Conservation (phyloP, 345 rosid species). For the Melaleuca alternifolia region DNA sequence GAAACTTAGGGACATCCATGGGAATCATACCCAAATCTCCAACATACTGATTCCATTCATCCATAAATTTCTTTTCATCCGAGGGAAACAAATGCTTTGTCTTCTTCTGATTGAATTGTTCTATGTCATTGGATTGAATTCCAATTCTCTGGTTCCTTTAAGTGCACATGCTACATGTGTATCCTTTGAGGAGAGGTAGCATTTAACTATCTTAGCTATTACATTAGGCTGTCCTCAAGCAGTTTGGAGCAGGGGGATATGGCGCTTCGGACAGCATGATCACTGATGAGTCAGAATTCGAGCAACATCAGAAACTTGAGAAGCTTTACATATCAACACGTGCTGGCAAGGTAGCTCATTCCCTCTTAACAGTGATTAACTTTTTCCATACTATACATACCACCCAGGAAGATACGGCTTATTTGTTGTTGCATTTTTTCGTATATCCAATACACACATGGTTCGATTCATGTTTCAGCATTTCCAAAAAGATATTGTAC, state of each 20-base stretch:
- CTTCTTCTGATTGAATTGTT: not conserved
- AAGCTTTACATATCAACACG: constrained; percentile 91
- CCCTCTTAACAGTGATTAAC: not conserved
- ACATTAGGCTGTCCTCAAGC: constrained; percentile 77
- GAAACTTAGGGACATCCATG: not conserved
- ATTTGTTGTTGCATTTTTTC: not conserved
- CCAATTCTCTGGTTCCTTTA: not conserved
- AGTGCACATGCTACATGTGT: not conserved
- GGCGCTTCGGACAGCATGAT: constrained; percentile 61
- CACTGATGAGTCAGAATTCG: constrained; percentile 69
- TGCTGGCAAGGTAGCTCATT: constrained; percentile 55
- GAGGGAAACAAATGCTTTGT: not conserved
- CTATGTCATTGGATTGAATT: not conserved
- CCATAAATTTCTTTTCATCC: not conserved
- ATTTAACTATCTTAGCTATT: not conserved
- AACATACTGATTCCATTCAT: not conserved
- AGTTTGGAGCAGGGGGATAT: constrained; percentile 84
- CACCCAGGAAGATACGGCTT: not conserved
- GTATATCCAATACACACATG: not conserved
- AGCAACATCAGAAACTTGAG: constrained; percentile 79
- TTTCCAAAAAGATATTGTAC: constrained; percentile 87
- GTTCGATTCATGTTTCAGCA: constrained; percentile 37
- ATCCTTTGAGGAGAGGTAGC: not conserved
- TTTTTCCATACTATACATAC: not conserved
- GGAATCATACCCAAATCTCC: not conserved